Conservation (phyloP, 768 basidiomycete species). For the Sutorius australiensis region DNA sequence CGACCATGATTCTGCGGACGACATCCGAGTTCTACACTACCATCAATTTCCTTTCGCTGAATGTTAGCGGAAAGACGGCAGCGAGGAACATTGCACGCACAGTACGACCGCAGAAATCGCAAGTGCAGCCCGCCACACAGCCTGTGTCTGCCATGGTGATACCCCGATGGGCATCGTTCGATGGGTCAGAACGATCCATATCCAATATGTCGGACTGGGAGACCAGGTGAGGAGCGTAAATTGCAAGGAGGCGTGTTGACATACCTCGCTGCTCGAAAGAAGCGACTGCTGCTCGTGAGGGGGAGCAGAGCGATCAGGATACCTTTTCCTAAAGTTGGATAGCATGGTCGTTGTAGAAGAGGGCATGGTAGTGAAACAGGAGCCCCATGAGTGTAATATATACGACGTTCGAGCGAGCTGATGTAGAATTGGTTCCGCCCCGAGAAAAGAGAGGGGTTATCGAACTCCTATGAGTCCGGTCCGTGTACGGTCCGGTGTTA, state of each 20-base stretch:
- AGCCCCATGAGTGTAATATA: background rate
- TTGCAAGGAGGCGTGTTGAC: background rate
- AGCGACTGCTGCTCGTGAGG: background rate
- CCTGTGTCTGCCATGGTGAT: background rate
- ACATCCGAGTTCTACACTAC: background rate
- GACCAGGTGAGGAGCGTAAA: background rate
- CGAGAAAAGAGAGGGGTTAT: background rate
- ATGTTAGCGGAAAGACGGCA: slow-evolving; percentile 4
- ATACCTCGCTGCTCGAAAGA: background rate
- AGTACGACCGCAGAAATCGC: background rate
- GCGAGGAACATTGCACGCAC: background rate
- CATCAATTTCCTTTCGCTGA: slow-evolving; percentile 4
- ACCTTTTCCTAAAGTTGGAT: slow-evolving; percentile 10
- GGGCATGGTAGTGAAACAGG: background rate
- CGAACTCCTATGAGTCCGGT: background rate
- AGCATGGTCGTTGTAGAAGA: background rate
- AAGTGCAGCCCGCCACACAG: background rate
- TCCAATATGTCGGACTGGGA: background rate
- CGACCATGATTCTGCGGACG: background rate
- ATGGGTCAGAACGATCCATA: background rate
- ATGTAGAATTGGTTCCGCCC: background rate
- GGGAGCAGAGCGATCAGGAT: background rate
- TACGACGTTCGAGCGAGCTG: slow-evolving; percentile 2
- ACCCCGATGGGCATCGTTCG: background rate
- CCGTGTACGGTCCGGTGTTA: background rate